Evolutionary conservation across 768 basidiomycete species (phyloP), one percentile per base, ranked within the genome.

Genomic region (Panellus pusillus): DNA sequence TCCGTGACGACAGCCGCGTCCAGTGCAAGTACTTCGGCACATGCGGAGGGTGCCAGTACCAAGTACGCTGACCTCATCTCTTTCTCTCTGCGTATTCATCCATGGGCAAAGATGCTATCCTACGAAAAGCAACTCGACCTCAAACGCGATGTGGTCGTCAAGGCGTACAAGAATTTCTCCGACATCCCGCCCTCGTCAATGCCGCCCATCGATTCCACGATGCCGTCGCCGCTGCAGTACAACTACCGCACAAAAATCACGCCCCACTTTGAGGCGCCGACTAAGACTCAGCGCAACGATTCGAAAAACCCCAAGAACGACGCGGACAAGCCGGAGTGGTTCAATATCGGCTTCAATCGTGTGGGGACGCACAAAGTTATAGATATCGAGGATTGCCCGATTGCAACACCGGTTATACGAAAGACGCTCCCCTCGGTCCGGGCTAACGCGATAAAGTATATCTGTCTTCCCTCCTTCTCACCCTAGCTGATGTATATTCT

Each of bases 371-470:
- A 83, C 53, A 76, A 79, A 17, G 86, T 89, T 6, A 72, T 98
- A 73, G 96, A 98, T 66, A 98, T 98, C 52, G 96, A 98, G 89
- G 94, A 96, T 70, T 97, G 94, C 65, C 90, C 93, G 0, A 94
- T 98, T 42, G 91, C 92, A 0, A 93, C 93, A 0, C 76, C 84
- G 0, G 78, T 89, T 3, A 76, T 98, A 50, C 94, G 95, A 63
- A 70, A 80, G 43, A 83, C 84, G 2, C 72, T 91, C 36, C 69
- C 72, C 0, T 70, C 75, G 3, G 81, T 89, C 32, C 77, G 94
- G 7, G 74, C 81, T 36, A 73, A 82, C 38, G 84, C 96, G 47
- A 76, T 83, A 68, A 75, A 81, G 92, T 93, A 57, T 17, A 82
- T 66, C 19, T 41, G 42, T 18, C 44, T 20, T 9, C 27, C 42